Evolutionary conservation across 331 rosid genomes (phyloP).

Genomic region (Phaseolus coccineus): DNA sequence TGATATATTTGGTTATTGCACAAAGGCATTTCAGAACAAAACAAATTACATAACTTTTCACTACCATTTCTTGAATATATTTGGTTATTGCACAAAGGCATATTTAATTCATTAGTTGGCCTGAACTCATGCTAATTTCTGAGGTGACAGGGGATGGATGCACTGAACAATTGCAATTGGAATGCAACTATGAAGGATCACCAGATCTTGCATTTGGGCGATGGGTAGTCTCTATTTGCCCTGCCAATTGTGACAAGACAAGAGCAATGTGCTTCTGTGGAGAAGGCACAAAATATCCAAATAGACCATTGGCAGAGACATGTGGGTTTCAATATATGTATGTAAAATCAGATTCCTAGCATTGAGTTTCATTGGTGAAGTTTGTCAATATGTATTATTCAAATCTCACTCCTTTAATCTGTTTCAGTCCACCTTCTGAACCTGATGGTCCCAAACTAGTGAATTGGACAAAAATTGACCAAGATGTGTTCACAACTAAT

Average conservation of each 20-base stretch:
- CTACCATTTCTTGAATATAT: conserved; percentile 35
- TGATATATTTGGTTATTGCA: neutral
- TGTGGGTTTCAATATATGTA: conserved; percentile 83
- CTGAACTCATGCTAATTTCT: conserved; percentile 33
- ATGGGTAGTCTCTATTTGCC: conserved; percentile 89
- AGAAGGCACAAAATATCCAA: conserved; percentile 88
- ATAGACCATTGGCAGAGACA: conserved; percentile 86
- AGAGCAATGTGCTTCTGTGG: conserved; percentile 98
- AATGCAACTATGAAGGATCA: conserved; percentile 69
- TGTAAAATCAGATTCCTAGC: conserved; percentile 45
- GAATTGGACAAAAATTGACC: conserved; percentile 79
- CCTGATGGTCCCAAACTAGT: conserved; percentile 68
- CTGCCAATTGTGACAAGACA: conserved; percentile 84
- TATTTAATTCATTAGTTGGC: conserved; percentile 21
- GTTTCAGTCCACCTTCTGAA: conserved; percentile 70
- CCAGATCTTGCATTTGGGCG: conserved; percentile 67
- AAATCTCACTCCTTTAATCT: conserved; percentile 39
- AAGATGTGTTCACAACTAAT: conserved; percentile 77
- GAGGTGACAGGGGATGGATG: conserved; percentile 75
- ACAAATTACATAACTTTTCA: neutral
- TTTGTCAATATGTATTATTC: conserved; percentile 19
- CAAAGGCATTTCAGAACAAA: conserved; percentile 4
- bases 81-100: conserved; percentile 5
- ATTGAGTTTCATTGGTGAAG: conserved; percentile 31
- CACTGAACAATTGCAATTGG: conserved; percentile 60